Conservation (phyloP, 306 rosid genomes). For the Malus sylvestris region DNA sequence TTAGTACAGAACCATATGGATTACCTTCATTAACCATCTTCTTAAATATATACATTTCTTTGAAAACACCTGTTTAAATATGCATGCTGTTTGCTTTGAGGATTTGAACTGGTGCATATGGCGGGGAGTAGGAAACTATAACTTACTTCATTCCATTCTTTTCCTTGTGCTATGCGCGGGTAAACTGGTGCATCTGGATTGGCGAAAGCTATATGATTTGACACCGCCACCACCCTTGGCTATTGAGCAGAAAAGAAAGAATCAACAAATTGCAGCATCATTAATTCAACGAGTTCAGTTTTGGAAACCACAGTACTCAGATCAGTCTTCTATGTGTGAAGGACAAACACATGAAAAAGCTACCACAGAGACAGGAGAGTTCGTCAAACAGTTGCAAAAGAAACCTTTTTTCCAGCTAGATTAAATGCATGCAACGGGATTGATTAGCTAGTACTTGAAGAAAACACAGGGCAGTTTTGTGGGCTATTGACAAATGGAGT, state of each 20-base stretch:
- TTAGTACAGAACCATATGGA: slow-evolving; percentile 7
- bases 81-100: neutral
- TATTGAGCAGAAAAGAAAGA: slow-evolving; percentile 8
- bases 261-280: neutral
- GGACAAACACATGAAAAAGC: too few species aligned
- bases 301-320: too few species aligned
- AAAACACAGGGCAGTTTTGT: too few species aligned
- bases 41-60: neutral
- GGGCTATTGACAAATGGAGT: too few species aligned
- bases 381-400: too few species aligned
- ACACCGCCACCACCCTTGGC: slow-evolving; percentile 72
- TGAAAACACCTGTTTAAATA: neutral
- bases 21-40: neutral
- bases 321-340: too few species aligned
- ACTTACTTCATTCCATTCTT: slow-evolving; percentile 72
- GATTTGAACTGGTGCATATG: neutral
- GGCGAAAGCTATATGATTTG: slow-evolving; percentile 47
- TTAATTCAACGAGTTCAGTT: neutral
- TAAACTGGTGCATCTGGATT: slow-evolving; percentile 80
- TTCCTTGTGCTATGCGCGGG: slow-evolving; percentile 88
- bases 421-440: too few species aligned
- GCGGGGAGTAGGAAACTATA: neutral
- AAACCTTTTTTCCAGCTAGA: too few species aligned
- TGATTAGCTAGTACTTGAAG: too few species aligned
- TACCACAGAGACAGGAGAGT: too few species aligned